phyloP scores from a whole-genome alignment of 768 basidiomycete genomes.

The Wakefieldia striispora region DNA sequence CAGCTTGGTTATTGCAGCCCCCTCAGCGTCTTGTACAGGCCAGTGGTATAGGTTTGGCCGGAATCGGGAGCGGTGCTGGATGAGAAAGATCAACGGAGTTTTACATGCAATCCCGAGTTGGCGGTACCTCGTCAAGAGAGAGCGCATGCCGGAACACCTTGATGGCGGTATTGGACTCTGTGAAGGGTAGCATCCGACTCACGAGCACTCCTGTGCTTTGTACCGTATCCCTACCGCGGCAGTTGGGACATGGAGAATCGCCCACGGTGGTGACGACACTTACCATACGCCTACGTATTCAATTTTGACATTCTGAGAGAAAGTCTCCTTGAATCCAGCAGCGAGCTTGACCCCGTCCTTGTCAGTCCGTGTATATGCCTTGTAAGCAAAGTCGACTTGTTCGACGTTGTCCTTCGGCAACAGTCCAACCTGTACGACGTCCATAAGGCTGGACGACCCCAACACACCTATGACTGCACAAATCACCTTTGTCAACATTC shows the following conservation, averaged over 20 bases:
- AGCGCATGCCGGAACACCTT: constrained; percentile 76
- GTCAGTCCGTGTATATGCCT: constrained; percentile 59
- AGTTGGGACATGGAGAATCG: constrained; percentile 2
- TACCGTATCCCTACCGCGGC: constrained; percentile 65
- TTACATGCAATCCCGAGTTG: neutral
- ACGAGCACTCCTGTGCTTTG: constrained; percentile 69
- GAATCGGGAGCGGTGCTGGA: constrained; percentile 64
- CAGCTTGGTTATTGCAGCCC: constrained; percentile 13
- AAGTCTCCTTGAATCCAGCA: constrained; percentile 70
- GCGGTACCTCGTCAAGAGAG: constrained; percentile 67
- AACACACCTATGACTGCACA: neutral
- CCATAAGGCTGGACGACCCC: neutral
- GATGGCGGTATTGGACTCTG: constrained; percentile 58
- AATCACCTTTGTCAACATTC: constrained; percentile 65
- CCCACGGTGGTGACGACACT: constrained; percentile 9
- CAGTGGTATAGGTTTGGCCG: constrained; percentile 62
- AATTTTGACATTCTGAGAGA: constrained; percentile 63
- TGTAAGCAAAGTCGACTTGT: constrained; percentile 73
- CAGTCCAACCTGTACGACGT: constrained; percentile 56
- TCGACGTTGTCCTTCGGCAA: constrained; percentile 65
- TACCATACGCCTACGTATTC: constrained; percentile 83
- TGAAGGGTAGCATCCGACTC: constrained; percentile 63
- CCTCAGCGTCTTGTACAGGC: constrained; percentile 23
- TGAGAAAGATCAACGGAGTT: constrained; percentile 9
- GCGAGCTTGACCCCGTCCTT: constrained; percentile 44